Conservation (phyloP, 257 asterid species). For the Forsythia viridissima region DNA sequence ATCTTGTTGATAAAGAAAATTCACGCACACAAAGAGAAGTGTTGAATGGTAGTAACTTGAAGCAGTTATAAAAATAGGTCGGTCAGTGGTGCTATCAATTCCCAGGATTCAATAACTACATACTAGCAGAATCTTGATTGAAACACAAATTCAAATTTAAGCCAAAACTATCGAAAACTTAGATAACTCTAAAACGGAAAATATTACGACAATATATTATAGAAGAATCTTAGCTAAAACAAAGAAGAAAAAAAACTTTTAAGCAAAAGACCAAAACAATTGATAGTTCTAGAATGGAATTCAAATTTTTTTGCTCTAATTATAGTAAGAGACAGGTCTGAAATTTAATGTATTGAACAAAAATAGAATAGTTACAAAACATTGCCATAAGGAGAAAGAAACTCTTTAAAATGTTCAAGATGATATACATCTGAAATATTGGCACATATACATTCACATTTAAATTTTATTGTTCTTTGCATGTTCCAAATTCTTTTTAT, state of each 20-base stretch:
- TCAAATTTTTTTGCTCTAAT: background rate
- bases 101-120: background rate
- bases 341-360: background rate
- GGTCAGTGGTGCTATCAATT: background rate
- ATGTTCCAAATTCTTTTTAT: background rate
- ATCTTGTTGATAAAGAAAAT: background rate
- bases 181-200: too few species aligned
- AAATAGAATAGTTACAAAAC: background rate
- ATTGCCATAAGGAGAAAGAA: too few species aligned
- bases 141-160: too few species aligned
- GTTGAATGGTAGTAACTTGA: background rate
- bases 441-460: background rate
- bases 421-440: too few species aligned
- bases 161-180: too few species aligned
- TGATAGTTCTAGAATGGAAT: background rate
- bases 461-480: background rate
- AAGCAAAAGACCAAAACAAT: background rate
- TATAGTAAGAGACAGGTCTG: background rate
- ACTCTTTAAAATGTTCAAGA: background rate
- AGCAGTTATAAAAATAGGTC: background rate
- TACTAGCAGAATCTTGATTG: too few species aligned
- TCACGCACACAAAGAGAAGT: background rate
- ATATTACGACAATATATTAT: background rate
- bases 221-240: background rate
- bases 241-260: too few species aligned